Conservation (phyloP, 1,139 yeast species). For the Suhomyces chickasaworum region DNA sequence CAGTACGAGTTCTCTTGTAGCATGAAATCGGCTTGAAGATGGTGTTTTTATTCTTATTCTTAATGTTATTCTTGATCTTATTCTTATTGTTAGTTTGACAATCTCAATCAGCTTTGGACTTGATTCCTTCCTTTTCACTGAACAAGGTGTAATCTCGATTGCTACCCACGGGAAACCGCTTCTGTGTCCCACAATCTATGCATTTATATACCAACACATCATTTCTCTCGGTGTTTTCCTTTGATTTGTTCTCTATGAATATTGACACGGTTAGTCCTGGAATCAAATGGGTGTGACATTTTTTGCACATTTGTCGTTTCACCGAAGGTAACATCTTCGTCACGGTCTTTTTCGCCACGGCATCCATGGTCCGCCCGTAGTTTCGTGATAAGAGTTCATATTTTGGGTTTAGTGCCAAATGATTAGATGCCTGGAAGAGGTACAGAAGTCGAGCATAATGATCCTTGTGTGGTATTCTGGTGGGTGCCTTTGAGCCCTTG, state of each 20-base stretch:
- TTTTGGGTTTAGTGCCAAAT: slow-evolving; percentile 25
- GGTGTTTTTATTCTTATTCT: too few species aligned
- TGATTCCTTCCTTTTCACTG: slow-evolving; percentile 29
- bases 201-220: slow-evolving; percentile 40
- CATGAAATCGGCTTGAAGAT: too few species aligned
- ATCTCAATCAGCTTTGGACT: slow-evolving; percentile 15
- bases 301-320: slow-evolving; percentile 64
- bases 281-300: slow-evolving; percentile 50
- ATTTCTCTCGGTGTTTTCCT: slow-evolving; percentile 25
- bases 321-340: slow-evolving; percentile 60
- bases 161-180: slow-evolving; percentile 40
- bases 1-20: too few species aligned
- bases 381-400: slow-evolving; percentile 47
- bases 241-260: slow-evolving; percentile 32
- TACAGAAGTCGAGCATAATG: slow-evolving; percentile 60
- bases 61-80: too few species aligned
- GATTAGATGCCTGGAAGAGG: slow-evolving; percentile 53
- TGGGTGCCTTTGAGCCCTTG: slow-evolving; percentile 24
- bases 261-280: slow-evolving; percentile 49
- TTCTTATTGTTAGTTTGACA: too few species aligned
- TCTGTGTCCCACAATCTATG: slow-evolving; percentile 25
- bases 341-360: slow-evolving; percentile 65
- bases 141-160: slow-evolving; percentile 32
- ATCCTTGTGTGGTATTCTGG: slow-evolving; percentile 54
- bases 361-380: slow-evolving; percentile 47